Evolutionary conservation across 345 rosid genomes (phyloP), one percentile per base, ranked within the genome.

Genomic region (Euphorbia tirucalli): DNA sequence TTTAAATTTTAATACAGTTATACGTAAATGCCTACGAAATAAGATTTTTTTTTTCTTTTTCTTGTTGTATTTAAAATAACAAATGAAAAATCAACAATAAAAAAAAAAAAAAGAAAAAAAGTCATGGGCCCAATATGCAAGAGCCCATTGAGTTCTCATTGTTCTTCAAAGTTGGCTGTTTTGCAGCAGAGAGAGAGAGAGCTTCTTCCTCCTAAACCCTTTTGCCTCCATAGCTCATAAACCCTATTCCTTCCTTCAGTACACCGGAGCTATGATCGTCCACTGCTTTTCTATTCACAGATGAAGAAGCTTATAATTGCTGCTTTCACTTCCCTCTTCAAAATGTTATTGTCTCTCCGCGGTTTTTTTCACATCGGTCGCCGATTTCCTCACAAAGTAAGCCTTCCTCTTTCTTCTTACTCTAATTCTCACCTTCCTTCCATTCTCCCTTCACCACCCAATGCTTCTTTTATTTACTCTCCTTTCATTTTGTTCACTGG

Each of bases 341-440:
- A 78, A 74, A 89, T 89, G 90, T 78, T 87, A 68, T 68, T 78
- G 59, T 81, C 83, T 69, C 72, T 87, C 31, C 87, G 91, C 56
- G 83, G 64, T 63, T 70, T 87, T 74, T n/a, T n/a, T n/a, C n/a
- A n/a, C n/a, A n/a, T n/a, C n/a, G 81, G 71, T 71, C 86, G 84
- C 75, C 79, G 83, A 76, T 74, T 82, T 68, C 78, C 78, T 74
- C 75, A 32, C 61, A 80, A 75, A 54, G 79, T 83, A 80, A 80
- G 78, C 86, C 80, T 76, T 55, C 65, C 61, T 22, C 69, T 73
- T 69, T 73, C 68, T 71, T 75, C 68, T 19, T 71, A 46, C 68
- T 81, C 65, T 66, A 7, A 14, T 25, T n/a, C 28, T 65, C 80
- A 62, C 35, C 48, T 73, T 62, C 37, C 64, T 71, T 76, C 48